These are phyloP conservation scores for Hamamelis virginiana DNA, from an alignment of 164 flowering plant genomes.

Conservation along the genomic window DNA sequence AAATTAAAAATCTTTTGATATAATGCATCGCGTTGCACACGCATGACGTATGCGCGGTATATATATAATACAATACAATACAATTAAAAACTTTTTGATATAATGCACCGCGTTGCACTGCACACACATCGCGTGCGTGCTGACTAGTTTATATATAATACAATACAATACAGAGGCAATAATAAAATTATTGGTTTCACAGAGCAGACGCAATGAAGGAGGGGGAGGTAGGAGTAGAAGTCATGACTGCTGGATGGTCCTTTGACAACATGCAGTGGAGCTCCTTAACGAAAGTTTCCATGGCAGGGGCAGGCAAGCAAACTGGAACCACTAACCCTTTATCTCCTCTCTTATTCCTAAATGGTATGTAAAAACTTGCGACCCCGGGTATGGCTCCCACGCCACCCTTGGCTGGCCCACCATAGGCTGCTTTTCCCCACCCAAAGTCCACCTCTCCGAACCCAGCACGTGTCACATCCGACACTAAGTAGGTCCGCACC, in stretches of 20 bases:
- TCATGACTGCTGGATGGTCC: not conserved
- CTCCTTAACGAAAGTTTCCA: conserved; percentile 49
- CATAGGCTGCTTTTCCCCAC: conserved; percentile 56
- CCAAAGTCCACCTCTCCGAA: conserved; percentile 57
- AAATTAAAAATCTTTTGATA: too few relatives aligned
- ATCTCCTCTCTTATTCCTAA: conserved; percentile 43
- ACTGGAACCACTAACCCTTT: conserved; percentile 51
- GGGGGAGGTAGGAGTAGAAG: too few relatives aligned
- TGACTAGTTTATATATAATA: too few relatives aligned
- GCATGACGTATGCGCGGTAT: too few relatives aligned
- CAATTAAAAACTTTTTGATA: too few relatives aligned
- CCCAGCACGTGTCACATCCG: conserved; percentile 51
- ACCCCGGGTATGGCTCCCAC: conserved; percentile 47
- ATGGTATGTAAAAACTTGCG: conserved; percentile 39
- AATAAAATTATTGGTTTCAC: too few relatives aligned
- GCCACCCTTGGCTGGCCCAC: conserved; percentile 48
- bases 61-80: too few relatives aligned
- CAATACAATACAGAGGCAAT: too few relatives aligned
- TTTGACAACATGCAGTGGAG: conserved; percentile 28
- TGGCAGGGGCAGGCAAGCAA: conserved; percentile 47
- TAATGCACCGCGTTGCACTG: too few relatives aligned
- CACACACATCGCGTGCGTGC: too few relatives aligned
- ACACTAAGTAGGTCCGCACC: conserved; percentile 41
- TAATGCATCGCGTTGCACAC: too few relatives aligned
- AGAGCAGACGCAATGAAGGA: not conserved